Evolutionary conservation across 805 yeast genomes (phyloP).

Genomic region (Cyberlindnera americana): DNA sequence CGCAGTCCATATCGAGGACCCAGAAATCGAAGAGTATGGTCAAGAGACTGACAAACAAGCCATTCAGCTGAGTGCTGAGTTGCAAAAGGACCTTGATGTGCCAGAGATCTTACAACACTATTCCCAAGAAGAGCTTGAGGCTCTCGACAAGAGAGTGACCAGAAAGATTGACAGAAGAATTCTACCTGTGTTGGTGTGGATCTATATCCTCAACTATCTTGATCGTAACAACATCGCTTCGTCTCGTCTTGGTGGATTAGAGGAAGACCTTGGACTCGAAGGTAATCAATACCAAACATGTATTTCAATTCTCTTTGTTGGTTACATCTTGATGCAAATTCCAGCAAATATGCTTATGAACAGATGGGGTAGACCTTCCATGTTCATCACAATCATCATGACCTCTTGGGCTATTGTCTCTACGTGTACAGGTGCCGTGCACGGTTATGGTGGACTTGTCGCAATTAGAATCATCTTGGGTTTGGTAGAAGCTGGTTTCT

Average conservation of each 20-base stretch:
- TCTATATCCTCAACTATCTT: slow-evolving; percentile 49
- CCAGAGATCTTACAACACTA: slow-evolving; percentile 25
- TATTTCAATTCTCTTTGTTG: slow-evolving; percentile 49
- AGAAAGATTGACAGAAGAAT: slow-evolving; percentile 47
- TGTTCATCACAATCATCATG: slow-evolving; percentile 48
- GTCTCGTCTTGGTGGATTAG: slow-evolving; percentile 47
- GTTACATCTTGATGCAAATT: slow-evolving; percentile 49
- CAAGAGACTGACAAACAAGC: neutral
- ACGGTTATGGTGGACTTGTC: slow-evolving; percentile 28
- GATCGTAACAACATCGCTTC: slow-evolving; percentile 49
- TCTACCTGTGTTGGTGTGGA: slow-evolving; percentile 46
- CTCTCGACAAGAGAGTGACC: slow-evolving; percentile 40
- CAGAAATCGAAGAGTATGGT: neutral
- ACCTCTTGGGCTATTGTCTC: slow-evolving; percentile 44
- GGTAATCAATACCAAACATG: slow-evolving; percentile 47
- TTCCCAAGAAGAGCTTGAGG: slow-evolving; percentile 39
- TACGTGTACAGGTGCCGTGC: slow-evolving; percentile 33
- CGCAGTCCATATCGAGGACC: slow-evolving; percentile 2
- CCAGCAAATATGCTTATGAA: slow-evolving; percentile 45
- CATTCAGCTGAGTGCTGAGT: slow-evolving; percentile 9
- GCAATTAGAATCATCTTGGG: slow-evolving; percentile 39
- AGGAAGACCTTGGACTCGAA: slow-evolving; percentile 39
- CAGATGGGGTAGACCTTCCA: slow-evolving; percentile 45
- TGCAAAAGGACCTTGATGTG: slow-evolving; percentile 13
- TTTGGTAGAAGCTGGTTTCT: slow-evolving; percentile 44